phyloP scores from a whole-genome alignment of 2,329 filamentous ascomycete genomes.

The Lachnellula hyalina region DNA sequence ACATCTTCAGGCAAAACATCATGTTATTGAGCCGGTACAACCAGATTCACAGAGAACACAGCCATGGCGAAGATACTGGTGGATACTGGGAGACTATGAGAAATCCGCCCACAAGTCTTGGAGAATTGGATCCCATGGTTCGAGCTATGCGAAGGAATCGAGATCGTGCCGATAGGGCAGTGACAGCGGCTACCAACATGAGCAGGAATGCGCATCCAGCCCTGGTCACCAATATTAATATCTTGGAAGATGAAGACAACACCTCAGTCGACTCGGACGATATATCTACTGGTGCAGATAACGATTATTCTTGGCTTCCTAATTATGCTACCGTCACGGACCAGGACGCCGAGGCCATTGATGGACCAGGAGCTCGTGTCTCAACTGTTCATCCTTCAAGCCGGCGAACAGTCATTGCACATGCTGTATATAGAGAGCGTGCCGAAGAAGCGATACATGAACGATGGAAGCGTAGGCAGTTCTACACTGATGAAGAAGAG shows the following conservation, averaged over 20 bases:
- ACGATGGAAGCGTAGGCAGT: conserved; percentile 70
- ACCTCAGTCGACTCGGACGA: conserved; percentile 11
- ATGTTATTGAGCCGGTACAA: conserved; percentile 40
- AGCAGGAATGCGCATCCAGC: conserved; percentile 7
- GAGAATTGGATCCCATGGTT: conserved; percentile 18
- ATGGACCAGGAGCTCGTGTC: conserved; percentile 22
- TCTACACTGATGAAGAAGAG: conserved; percentile 83
- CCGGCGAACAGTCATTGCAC: conserved; percentile 23
- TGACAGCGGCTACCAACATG: background rate
- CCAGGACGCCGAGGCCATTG: conserved; percentile 27
- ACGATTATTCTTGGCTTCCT: conserved; percentile 22
- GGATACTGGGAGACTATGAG: conserved; percentile 27
- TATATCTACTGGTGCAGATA: conserved; percentile 7
- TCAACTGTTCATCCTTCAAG: conserved; percentile 17
- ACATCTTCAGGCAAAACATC: conserved; percentile 44
- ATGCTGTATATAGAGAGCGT: conserved; percentile 22
- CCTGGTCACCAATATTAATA: background rate
- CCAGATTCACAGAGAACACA: conserved; percentile 5
- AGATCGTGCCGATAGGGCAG: conserved; percentile 4
- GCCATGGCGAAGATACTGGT: conserved; percentile 6
- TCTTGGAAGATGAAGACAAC: conserved; percentile 2
- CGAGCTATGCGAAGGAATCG: conserved; percentile 16
- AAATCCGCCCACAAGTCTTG: conserved; percentile 23
- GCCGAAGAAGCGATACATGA: conserved; percentile 47
- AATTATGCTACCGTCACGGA: conserved; percentile 24